Evolutionary conservation across 2,329 filamentous ascomycete species (phyloP), one percentile per base, ranked within the genome.

Genomic region (Paecilomyces sp.): DNA sequence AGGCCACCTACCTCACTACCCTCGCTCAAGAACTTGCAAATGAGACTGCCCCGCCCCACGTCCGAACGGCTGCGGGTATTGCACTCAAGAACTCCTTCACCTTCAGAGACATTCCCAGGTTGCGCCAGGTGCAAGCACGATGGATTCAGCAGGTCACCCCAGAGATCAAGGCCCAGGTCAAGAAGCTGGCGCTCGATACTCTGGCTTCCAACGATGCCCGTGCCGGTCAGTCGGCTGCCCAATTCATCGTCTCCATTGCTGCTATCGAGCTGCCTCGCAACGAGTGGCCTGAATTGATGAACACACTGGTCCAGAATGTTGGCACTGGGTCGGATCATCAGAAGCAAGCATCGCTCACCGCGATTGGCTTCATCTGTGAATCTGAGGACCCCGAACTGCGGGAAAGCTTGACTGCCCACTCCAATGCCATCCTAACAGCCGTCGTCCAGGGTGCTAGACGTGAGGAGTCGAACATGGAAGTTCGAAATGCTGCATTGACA

Each of bases 311-410:
- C 66, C 89, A 93, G 76, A 96, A 94, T 75, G 92, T 99, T 66
- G 93, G 90, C 74, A 86, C 88, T 66, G 94, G 93, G 66, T 85
- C 83, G 69, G 89, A 92, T 72, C 87, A 92, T 78, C 87, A 96
- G 75, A 99, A 97, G 83, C 92, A 97, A 80, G 84, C 92, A 51
- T 97, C 93, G 53, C 81, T 99, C 71, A 93, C 91, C 60, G 89
- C 93, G n/a, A 97, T 99, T 75, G 94, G 94, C 68, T 99, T 94
- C 80, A 93, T 99, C 70, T 99, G 94, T 83, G 94, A 99, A 77
- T 93, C 90, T 68, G 91, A 96, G 71, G 94, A 99, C 72, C 73
- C 85, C 55, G 92, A 97, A 62, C 85, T 99, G 57, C 86, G 94
- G 66, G 85, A 90, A 63, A 88, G 89, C 74, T 79, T 97, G 70